Conservation (phyloP, 1,139 yeast species). For the Meyerozyma smithsonii region DNA sequence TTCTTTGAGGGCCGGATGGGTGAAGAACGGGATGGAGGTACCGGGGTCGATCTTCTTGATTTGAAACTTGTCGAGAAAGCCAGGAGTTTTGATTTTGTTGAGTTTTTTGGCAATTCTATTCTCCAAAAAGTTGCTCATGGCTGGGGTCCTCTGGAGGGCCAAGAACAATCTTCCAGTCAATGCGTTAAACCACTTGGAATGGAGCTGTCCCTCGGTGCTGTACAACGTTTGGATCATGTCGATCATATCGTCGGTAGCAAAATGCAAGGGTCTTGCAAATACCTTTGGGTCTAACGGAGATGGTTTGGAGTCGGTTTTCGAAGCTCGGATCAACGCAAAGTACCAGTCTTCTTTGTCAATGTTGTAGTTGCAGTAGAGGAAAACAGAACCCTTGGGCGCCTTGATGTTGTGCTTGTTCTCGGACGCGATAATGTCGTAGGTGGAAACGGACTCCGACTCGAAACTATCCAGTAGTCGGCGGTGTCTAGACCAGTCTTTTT, state of each 20-base stretch:
- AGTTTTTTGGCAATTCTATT: conserved; percentile 65
- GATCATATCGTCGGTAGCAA: conserved; percentile 66
- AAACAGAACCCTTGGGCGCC: conserved; percentile 57
- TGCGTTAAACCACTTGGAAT: conserved; percentile 89
- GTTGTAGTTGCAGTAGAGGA: conserved; percentile 70
- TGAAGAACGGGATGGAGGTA: conserved; percentile 70
- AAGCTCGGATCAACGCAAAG: conserved; percentile 73
- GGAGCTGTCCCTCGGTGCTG: conserved; percentile 77
- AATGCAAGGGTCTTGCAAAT: conserved; percentile 71
- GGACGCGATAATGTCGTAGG: conserved; percentile 19
- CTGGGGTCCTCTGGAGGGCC: conserved; percentile 66
- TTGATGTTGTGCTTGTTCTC: conserved; percentile 8
- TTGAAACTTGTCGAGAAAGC: conserved; percentile 76
- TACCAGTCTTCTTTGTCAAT: conserved; percentile 91
- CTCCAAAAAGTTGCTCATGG: conserved; percentile 53
- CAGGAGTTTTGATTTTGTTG: conserved; percentile 77
- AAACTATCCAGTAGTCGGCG: conserved; percentile 25
- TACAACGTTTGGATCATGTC: conserved; percentile 71
- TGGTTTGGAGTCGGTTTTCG: conserved; percentile 33
- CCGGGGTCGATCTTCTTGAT: conserved; percentile 76
- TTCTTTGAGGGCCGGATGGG: conserved; percentile 65
- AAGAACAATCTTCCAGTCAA: conserved; percentile 76
- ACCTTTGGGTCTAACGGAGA: conserved; percentile 25
- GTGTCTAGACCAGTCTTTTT: conserved; percentile 27
- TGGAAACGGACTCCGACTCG: conserved; percentile 16